phyloP scores from a whole-genome alignment of 2,329 filamentous ascomycete genomes.

The Chaetomiaceae sp. region DNA sequence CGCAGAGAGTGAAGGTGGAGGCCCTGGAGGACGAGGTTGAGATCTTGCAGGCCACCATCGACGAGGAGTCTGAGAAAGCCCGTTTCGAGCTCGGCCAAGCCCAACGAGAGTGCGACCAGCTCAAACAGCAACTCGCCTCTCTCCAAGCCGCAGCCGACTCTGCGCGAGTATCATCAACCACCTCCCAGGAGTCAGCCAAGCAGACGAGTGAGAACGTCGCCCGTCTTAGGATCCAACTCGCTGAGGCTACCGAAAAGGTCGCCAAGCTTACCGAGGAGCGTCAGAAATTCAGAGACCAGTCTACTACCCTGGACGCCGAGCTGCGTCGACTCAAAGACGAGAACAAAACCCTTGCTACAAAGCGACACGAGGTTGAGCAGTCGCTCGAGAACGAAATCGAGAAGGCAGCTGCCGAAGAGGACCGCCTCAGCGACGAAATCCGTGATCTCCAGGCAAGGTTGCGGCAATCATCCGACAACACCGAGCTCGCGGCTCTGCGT shows the following conservation, averaged over 20 bases:
- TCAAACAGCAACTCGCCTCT: conserved; percentile 40
- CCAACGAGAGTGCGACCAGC: conserved; percentile 41
- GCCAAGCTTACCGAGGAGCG: conserved; percentile 55
- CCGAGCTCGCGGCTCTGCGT: conserved; percentile 54
- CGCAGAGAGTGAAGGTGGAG: conserved; percentile 60
- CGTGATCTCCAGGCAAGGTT: conserved; percentile 45
- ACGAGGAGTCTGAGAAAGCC: conserved; percentile 59
- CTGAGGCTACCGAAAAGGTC: conserved; percentile 55
- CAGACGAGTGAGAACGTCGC: conserved; percentile 40
- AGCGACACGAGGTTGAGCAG: conserved; percentile 55
- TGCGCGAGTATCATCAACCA: conserved; percentile 28
- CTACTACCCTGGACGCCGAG: conserved; percentile 56
- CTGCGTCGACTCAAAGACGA: conserved; percentile 61
- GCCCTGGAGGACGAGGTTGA: conserved; percentile 72
- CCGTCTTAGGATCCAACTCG: conserved; percentile 51
- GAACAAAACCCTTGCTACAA: conserved; percentile 51
- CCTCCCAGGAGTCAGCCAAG: conserved; percentile 33
- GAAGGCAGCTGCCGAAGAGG: conserved; percentile 61
- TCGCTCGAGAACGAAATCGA: conserved; percentile 63
- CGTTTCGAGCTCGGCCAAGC: conserved; percentile 43
- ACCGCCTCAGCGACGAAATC: conserved; percentile 53
- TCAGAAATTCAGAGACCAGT: conserved; percentile 58
- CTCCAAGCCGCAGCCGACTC: conserved; percentile 28
- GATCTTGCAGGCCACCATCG: conserved; percentile 60
- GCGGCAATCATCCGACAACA: conserved; percentile 43